A percentile compares a stretch with the other conserved stretches of the same genome.
These are phyloP conservation scores for Candida chilensis DNA, from an alignment of 805 yeast genomes.

Conservation along the genomic window DNA sequence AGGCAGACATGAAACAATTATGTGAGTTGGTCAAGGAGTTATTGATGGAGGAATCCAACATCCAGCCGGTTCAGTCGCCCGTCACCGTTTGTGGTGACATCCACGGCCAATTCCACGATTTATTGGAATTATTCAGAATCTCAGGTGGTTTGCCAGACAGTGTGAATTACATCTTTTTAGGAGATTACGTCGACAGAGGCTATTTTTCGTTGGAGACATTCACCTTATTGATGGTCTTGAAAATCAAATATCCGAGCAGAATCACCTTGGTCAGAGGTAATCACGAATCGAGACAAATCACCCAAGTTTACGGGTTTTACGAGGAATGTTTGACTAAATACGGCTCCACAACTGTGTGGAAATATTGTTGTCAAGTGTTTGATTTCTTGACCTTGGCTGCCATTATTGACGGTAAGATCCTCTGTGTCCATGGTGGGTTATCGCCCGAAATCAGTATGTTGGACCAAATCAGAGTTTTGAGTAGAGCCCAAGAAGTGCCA, in stretches of 20 bases:
- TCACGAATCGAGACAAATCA: slow-evolving; percentile 93
- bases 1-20: slow-evolving; percentile 89
- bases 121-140: slow-evolving; percentile 80
- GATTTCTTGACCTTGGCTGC: slow-evolving; percentile 93
- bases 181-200: slow-evolving; percentile 98
- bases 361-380: slow-evolving; percentile 92
- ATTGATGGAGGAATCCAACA: slow-evolving; percentile 91
- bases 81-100: slow-evolving; percentile 97
- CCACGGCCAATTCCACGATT: slow-evolving; percentile 96
- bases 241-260: slow-evolving; percentile 78
- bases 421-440: slow-evolving; percentile 96
- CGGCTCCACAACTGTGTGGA: slow-evolving; percentile 94
- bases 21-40: slow-evolving; percentile 94
- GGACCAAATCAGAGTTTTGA: slow-evolving; percentile 89
- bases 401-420: slow-evolving; percentile 85
- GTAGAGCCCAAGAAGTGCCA: slow-evolving; percentile 97
- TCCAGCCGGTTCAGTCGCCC: slow-evolving; percentile 88
- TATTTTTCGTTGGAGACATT: slow-evolving; percentile 91
- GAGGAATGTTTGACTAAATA: slow-evolving; percentile 92
- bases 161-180: slow-evolving; percentile 72
- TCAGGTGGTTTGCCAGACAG: slow-evolving; percentile 89
- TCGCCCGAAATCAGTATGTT: slow-evolving; percentile 97
- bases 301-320: slow-evolving; percentile 98
- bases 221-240: slow-evolving; percentile 86
- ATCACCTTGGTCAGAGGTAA: slow-evolving; percentile 94